phyloP scores from a whole-genome alignment of 2,329 filamentous ascomycete genomes.

The Ceratocystis huliohia region DNA sequence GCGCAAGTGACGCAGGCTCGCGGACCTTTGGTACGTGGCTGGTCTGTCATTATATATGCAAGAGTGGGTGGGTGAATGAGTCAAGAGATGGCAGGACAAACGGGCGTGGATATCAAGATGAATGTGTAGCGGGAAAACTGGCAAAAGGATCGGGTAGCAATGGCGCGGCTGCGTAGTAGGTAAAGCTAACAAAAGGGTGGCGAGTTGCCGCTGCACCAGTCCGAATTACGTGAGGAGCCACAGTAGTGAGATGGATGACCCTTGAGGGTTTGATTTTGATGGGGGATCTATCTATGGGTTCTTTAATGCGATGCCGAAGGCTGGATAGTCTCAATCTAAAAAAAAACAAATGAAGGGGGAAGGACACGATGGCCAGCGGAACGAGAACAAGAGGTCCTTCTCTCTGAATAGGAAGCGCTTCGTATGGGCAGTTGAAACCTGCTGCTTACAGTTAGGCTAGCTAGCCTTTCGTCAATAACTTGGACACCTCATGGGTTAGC shows the following conservation, averaged over 20 bases:
- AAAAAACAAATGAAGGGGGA: not conserved
- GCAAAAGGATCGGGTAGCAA: not conserved
- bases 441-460: no score
- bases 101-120: not conserved
- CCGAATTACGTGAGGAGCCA: no score
- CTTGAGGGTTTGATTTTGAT: not conserved
- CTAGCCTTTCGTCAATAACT: no score
- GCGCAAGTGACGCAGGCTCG: conserved; percentile 40
- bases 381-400: not conserved
- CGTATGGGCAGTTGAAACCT: no score
- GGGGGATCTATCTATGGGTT: not conserved
- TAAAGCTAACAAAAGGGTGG: not conserved
- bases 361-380: not conserved
- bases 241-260: not conserved
- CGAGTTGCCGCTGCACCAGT: not conserved
- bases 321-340: not conserved
- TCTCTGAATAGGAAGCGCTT: no score
- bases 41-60: not conserved
- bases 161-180: not conserved
- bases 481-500: no score
- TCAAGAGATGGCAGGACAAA: no score
- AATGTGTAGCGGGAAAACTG: not conserved
- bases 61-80: not conserved
- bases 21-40: conserved; percentile 30
- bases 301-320: no score